Conservation (phyloP, 2,329 filamentous ascomycete genomes). For the Stagonosporopsis vannaccii region DNA sequence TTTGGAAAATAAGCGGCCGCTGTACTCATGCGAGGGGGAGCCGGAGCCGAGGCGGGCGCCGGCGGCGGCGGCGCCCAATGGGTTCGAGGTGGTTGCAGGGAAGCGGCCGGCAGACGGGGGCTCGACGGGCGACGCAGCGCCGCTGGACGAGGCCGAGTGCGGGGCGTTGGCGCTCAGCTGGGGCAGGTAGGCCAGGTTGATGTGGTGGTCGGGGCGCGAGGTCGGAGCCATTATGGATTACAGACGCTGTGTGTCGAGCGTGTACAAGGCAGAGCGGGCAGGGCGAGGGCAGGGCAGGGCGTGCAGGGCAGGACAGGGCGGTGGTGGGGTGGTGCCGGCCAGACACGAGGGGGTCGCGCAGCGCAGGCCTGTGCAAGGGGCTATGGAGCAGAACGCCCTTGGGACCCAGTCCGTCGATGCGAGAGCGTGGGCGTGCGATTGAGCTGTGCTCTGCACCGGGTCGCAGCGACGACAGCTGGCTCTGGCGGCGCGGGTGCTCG, state of each 20-base stretch:
- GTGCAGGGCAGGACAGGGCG: neutral
- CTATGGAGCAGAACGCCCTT: conserved; percentile 10
- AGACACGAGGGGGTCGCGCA: conserved; percentile 44
- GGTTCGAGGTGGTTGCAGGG: conserved; percentile 72
- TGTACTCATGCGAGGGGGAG: conserved; percentile 94
- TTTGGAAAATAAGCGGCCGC: conserved; percentile 83
- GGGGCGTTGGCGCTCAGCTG: conserved; percentile 71
- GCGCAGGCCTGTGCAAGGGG: conserved; percentile 31
- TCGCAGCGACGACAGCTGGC: too few relatives aligned
- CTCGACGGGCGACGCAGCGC: conserved; percentile 82
- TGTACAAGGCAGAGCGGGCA: conserved; percentile 26
- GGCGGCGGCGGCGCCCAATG: conserved; percentile 59
- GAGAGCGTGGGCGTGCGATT: neutral
- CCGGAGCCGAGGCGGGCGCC: conserved; percentile 81
- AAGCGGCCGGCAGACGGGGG: conserved; percentile 73
- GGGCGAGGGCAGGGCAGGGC: neutral
- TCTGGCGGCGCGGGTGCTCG: conserved; percentile 23
- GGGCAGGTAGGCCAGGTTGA: conserved; percentile 82
- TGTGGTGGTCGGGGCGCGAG: conserved; percentile 77
- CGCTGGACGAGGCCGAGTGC: conserved; percentile 80
- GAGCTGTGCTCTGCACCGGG: conserved; percentile 1
- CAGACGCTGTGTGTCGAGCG: conserved; percentile 40
- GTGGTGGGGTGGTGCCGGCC: conserved; percentile 46
- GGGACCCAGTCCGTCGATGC: conserved; percentile 13
- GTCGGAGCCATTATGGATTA: conserved; percentile 93